Conservation (phyloP, 305 asterid species). For the Solanum hybrid region DNA sequence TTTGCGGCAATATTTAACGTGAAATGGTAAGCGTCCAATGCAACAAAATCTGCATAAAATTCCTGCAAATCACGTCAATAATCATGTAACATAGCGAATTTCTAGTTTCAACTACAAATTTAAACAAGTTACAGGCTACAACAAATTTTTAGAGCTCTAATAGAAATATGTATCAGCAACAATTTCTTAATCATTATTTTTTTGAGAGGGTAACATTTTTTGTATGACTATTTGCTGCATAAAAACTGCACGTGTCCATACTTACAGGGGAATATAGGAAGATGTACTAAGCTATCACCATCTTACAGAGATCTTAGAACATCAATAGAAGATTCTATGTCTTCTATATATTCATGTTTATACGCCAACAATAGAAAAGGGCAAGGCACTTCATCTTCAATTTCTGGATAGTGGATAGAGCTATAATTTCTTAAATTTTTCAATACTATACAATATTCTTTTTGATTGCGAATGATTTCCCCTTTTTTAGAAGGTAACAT, state of each 20-base stretch:
- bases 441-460: neutral
- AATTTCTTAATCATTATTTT: neutral
- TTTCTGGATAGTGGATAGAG: neutral
- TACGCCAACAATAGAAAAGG: neutral
- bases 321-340: neutral
- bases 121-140: neutral
- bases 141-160: neutral
- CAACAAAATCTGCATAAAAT: slow-evolving; percentile 88
- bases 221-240: neutral
- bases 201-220: neutral
- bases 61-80: slow-evolving; percentile 53
- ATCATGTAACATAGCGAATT: neutral
- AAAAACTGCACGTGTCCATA: neutral
- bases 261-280: neutral
- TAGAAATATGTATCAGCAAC: neutral
- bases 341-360: neutral
- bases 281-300: neutral
- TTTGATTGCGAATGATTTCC: neutral
- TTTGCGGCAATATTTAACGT: slow-evolving; percentile 66
- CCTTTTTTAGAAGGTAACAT: neutral
- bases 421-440: neutral
- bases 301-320: neutral
- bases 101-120: neutral
- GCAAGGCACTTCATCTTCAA: neutral
- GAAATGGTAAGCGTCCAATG: slow-evolving; percentile 82